Base-by-base conservation (phyloP, 495 filamentous ascomycete species). In the Aspergillus ostianus region DNA sequence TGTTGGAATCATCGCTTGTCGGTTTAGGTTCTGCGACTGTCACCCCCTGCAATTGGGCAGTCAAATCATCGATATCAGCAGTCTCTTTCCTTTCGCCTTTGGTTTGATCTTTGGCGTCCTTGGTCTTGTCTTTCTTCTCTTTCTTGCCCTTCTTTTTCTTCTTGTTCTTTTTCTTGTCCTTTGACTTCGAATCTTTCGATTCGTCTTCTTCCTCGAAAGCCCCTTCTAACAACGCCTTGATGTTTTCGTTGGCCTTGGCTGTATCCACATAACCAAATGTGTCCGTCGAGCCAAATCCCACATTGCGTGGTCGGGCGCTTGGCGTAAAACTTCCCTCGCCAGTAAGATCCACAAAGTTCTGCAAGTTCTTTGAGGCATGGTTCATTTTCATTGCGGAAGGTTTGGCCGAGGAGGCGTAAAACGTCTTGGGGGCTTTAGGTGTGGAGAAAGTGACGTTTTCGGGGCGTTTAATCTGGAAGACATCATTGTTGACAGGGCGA, bases 201-300 rank as follows among this genome's bases (percentile, higher is more conserved):
- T 88, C 87, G 47, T 92, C 87, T 20, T 91, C 88, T 51, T 93
- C 91, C 51, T 94, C 92, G 63, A 97, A 87, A 2, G 88, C 88
- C 20, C 92, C 92, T 73, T 96, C 91, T 4, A 97, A 77, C 17
- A 97, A 71, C 30, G 88, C 91, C 70, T 97, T 96, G 59, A 96
- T 86, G 63, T 95, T 90, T 58, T 90, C 88, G 15, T 86, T 85
- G 3, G 92, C 91, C 65, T 93, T 88, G 26, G 80, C 79, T 0
- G 87, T 78, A 65, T 96, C 90, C 0, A 95, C 86, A 68, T 91
- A 95, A 5, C 83, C 75, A 53, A 84, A 83, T 49, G 83, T 82
- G 55, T 91, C 87, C 51, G 70, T 66, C 6, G 74, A 68, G 8
- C 76, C 76, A 56, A 81, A 80, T 1, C 60, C 67, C 17, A 73